phyloP scores from a whole-genome alignment of 441 rosid genomes.

The Populus hybrid region DNA sequence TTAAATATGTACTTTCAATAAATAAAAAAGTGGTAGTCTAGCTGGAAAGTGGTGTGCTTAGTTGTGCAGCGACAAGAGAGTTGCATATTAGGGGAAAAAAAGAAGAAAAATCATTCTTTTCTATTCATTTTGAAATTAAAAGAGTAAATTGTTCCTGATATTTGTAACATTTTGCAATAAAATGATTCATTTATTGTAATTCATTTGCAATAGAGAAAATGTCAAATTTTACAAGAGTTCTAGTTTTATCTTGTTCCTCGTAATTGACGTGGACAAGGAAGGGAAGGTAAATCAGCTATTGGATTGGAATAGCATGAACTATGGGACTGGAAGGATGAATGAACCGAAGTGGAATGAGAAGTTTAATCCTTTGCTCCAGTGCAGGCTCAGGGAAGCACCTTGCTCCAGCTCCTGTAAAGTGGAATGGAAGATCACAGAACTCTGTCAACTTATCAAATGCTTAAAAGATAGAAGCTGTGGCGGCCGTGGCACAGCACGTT shows the following conservation, averaged over 20 bases:
- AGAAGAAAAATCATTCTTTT: background rate
- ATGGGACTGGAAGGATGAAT: background rate
- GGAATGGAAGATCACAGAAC: background rate
- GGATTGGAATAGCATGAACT: background rate
- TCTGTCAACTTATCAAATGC: background rate
- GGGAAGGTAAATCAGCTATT: background rate
- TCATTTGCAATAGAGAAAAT: slow-evolving; percentile 36
- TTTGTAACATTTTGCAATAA: slow-evolving; percentile 38
- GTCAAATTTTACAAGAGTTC: slow-evolving; percentile 22
- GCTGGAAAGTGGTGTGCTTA: slow-evolving; percentile 5
- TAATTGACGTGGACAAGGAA: slow-evolving; percentile 44
- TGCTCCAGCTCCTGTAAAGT: background rate
- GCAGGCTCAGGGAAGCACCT: background rate
- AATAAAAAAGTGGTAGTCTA: slow-evolving; percentile 10
- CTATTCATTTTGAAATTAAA: slow-evolving; percentile 32
- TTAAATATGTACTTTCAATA: too few relatives aligned
- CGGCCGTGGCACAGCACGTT: background rate
- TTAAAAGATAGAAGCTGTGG: background rate
- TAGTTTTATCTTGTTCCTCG: slow-evolving; percentile 65
- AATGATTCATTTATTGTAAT: slow-evolving; percentile 51
- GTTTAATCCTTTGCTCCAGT: background rate
- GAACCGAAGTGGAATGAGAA: background rate
- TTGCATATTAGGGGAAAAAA: background rate
- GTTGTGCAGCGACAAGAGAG: too few relatives aligned
- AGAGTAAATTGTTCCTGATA: slow-evolving; percentile 25